Evolutionary conservation across 2,329 filamentous ascomycete species (phyloP).

Genomic region (Pestalotiopsis sp.): DNA sequence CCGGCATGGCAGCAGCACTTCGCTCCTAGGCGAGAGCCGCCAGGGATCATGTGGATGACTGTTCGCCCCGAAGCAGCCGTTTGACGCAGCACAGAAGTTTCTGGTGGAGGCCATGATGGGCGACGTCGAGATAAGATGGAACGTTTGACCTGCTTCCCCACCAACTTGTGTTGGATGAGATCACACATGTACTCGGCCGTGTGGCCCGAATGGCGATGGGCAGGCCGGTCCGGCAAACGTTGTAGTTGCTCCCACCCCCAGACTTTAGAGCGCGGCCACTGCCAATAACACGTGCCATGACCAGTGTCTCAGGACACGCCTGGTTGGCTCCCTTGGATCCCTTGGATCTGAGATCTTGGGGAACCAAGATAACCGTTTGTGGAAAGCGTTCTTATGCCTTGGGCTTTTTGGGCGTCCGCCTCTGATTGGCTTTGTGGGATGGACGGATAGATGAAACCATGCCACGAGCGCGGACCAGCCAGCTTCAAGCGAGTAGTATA

Average conservation of each 20-base stretch:
- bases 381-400: not conserved
- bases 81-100: not conserved
- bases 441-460: too few relatives aligned
- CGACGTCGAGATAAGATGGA: conserved; percentile 25
- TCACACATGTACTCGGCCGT: conserved; percentile 15
- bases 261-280: not conserved
- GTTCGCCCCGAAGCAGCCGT: not conserved
- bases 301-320: not conserved
- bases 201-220: not conserved
- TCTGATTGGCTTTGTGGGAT: not conserved
- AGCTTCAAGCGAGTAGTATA: not conserved
- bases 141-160: conserved; percentile 30
- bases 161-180: conserved; percentile 16
- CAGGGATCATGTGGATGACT: not conserved
- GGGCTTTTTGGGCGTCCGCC: not conserved
- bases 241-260: conserved; percentile 3
- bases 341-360: not conserved
- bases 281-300: not conserved
- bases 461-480: not conserved
- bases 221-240: conserved; percentile 8
- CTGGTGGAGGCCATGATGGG: not conserved
- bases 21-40: not conserved
- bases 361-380: not conserved
- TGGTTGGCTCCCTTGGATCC: not conserved
- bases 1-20: conserved; percentile 1